Evolutionary conservation across 2,329 filamentous ascomycete species (phyloP), one percentile per base, ranked within the genome.

Genomic region (Fusarium heterosporum): DNA sequence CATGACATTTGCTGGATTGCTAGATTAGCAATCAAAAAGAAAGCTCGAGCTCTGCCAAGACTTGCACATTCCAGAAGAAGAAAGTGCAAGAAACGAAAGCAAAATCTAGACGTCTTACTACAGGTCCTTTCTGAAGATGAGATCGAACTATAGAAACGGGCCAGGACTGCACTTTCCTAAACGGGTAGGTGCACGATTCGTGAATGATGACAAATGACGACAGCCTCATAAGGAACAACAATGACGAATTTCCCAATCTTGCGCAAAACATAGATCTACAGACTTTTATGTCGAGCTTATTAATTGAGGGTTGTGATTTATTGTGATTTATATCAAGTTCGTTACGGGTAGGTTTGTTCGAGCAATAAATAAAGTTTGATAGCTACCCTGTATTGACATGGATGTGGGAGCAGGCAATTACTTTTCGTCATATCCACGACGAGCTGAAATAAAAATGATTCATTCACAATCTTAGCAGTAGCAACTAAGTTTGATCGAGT

Each of bases 161-260:
- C 55, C 55, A 61, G 54, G 55, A 25, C 12, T 46, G 55, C 58
- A 42, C 3, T 61, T 61, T 46, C 47, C 58, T 28, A 14, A 22
- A 54, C 16, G 2, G 29, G 58, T n/a, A 55, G 22, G 6, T 38
- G 34, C 34, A 30, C 9, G 3, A 53, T 14, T 2, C 6, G 5
- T 12, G 4, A 13, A 22, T 1, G 8, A 13, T 2, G 8, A 4
- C 3, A 22, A 3, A 2, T 1, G 1, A 4, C 2, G 2, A 4
- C 10, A 17, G 32, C 8, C 16, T n/a, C 16, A 10, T 9, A 10
- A 17, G 34, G n/a, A 16, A 36, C 1, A n/a, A n/a, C 4, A 10
- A 36, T 36, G 34, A 36, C 34, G n/a, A n/a, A n/a, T 36, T 16
- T 9, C 16, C 34, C 34, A 36, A 17, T 10, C 8, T 36, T 6